A percentile compares a stretch with the other conserved stretches of the same genome.
Conservation (phyloP, 1,284 basidiomycete genomes). For the Cerrena zonata region DNA sequence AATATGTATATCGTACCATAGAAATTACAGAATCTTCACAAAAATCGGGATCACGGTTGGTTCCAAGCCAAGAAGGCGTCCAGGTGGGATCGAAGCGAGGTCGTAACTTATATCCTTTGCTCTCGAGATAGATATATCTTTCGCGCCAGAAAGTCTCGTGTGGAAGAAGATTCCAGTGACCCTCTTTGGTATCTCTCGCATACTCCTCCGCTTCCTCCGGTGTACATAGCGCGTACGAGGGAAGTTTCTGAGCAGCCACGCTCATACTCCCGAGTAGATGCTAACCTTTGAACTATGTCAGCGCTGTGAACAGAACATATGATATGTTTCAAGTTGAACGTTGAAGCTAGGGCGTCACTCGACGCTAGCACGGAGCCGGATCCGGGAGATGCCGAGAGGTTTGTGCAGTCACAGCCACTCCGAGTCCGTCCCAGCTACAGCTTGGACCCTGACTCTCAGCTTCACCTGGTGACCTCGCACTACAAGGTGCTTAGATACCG, state of each 20-base stretch:
- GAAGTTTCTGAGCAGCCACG: background rate
- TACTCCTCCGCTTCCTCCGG: background rate
- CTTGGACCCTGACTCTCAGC: no score
- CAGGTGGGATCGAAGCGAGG: slow-evolving; percentile 1
- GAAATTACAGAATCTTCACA: slow-evolving; percentile 1
- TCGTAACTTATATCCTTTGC: slow-evolving; percentile 1
- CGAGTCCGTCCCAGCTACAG: no score
- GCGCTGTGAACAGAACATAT: no score
- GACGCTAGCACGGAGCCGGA: no score
- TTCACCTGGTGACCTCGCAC: no score
- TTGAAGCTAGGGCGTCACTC: no score
- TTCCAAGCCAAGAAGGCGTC: slow-evolving; percentile 2
- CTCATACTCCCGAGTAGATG: no score
- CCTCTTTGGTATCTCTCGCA: background rate
- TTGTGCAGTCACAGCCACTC: no score
- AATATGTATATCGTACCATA: background rate
- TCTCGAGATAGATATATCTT: background rate
- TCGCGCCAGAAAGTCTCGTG: slow-evolving; percentile 3
- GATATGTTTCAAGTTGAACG: no score
- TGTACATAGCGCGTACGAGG: background rate
- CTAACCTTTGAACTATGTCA: no score
- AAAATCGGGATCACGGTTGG: background rate
- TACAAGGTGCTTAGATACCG: no score
- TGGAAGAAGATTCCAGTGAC: background rate
- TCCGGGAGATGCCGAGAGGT: no score